These are phyloP conservation scores for Phytophthora palmivora DNA, from an alignment of 352 stramenopile genomes.

Conservation along the genomic window DNA sequence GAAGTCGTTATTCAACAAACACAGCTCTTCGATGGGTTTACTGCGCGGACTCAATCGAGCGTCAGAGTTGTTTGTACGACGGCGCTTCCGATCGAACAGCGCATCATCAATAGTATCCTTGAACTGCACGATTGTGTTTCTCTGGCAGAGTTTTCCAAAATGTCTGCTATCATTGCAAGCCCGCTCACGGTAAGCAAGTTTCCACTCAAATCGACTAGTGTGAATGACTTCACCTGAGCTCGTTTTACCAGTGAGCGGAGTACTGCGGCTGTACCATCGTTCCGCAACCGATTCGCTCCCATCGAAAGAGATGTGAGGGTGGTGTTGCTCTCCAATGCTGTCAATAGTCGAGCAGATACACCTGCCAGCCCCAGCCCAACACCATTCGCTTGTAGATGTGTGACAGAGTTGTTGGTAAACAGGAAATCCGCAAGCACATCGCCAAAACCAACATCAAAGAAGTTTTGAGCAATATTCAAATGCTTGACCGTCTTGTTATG, in stretches of 20 bases:
- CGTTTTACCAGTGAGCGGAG: slow-evolving; percentile 61
- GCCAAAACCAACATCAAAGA: slow-evolving; percentile 68
- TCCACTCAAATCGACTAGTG: slow-evolving; percentile 69
- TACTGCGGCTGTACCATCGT: slow-evolving; percentile 56
- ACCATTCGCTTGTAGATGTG: slow-evolving; percentile 63
- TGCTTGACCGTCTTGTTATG: slow-evolving; percentile 59
- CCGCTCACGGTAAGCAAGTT: slow-evolving; percentile 74
- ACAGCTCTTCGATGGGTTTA: slow-evolving; percentile 57
- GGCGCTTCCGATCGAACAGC: slow-evolving; percentile 36
- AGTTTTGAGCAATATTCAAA: slow-evolving; percentile 81
- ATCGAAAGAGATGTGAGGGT: slow-evolving; percentile 63
- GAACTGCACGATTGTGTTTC: neutral
- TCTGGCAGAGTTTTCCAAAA: slow-evolving; percentile 32
- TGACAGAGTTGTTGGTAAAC: slow-evolving; percentile 56
- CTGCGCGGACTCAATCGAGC: slow-evolving; percentile 6
- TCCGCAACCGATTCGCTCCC: slow-evolving; percentile 72
- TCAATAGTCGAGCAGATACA: slow-evolving; percentile 53
- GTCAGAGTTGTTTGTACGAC: slow-evolving; percentile 25
- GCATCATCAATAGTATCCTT: slow-evolving; percentile 4
- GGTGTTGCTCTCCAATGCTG: slow-evolving; percentile 57
- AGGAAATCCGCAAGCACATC: slow-evolving; percentile 78
- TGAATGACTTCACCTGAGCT: slow-evolving; percentile 45
- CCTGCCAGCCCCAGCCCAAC: slow-evolving; percentile 63
- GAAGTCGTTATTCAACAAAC: slow-evolving; percentile 82
- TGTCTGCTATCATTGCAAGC: slow-evolving; percentile 47